Percentiles rank a stretch among this genome's conserved stretches.
phyloP scores from a whole-genome alignment of 179 eudicot genomes.

The Actinidia arguta region DNA sequence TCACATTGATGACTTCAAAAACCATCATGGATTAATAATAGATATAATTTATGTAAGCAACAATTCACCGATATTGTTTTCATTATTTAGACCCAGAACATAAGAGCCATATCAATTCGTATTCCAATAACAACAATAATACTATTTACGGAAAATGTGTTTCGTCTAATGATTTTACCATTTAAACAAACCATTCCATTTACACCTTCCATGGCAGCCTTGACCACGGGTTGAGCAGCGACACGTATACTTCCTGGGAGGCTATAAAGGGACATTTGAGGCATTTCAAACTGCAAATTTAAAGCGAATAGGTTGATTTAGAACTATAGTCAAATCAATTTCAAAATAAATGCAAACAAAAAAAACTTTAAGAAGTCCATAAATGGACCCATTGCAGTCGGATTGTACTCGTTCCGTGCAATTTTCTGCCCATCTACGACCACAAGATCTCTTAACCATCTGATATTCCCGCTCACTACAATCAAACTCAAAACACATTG shows the following conservation, averaged over 20 bases:
- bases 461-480: slow-evolving; percentile 85
- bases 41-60: not conserved
- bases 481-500: slow-evolving; percentile 26
- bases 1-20: too few relatives aligned
- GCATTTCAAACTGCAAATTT: not conserved
- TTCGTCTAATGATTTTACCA: too few relatives aligned
- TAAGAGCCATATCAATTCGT: not conserved
- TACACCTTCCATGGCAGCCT: slow-evolving; percentile 96
- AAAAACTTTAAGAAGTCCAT: not conserved
- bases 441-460: slow-evolving; percentile 87
- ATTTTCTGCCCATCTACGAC: slow-evolving; percentile 88
- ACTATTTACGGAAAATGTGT: not conserved
- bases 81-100: not conserved
- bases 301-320: not conserved
- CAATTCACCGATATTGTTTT: not conserved
- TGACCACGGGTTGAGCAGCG: slow-evolving; percentile 96
- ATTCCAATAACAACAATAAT: not conserved
- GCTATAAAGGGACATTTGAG: not conserved
- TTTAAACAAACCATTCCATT: slow-evolving; percentile 59
- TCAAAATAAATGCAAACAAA: not conserved
- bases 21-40: too few relatives aligned
- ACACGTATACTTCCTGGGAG: slow-evolving; percentile 90
- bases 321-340: not conserved
- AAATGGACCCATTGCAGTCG: slow-evolving; percentile 79
- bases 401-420: slow-evolving; percentile 88